Conservation (phyloP, 2,329 filamentous ascomycete genomes). For the Torrubiella hemipterigena region DNA sequence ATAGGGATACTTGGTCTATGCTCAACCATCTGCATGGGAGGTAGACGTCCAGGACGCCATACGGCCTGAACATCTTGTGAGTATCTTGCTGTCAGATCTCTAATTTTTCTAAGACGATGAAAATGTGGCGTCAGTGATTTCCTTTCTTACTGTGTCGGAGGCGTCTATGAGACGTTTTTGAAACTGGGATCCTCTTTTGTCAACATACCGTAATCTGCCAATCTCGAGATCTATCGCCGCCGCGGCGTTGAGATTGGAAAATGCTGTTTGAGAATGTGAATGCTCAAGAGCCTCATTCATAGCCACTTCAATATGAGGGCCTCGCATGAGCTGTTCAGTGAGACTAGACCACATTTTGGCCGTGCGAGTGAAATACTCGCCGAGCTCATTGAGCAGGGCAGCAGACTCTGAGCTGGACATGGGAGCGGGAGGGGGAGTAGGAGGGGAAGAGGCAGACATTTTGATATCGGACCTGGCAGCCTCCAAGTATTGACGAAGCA, state of each 20-base stretch:
- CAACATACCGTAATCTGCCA: slow-evolving; percentile 19
- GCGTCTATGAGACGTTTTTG: too few relatives aligned
- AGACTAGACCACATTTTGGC: slow-evolving; percentile 19
- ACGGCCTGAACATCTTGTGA: slow-evolving; percentile 19
- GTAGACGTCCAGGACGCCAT: slow-evolving; percentile 13
- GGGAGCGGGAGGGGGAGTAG: slow-evolving; percentile 6
- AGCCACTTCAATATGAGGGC: slow-evolving; percentile 18
- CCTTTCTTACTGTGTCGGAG: background rate
- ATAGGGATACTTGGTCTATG: too few relatives aligned
- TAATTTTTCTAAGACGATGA: slow-evolving; percentile 25
- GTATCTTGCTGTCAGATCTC: slow-evolving; percentile 20
- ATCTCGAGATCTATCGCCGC: slow-evolving; percentile 19
- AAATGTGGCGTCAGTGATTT: too few relatives aligned
- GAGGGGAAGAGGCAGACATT: slow-evolving; percentile 4
- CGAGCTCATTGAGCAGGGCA: slow-evolving; percentile 20
- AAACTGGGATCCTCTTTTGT: too few relatives aligned
- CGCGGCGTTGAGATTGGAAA: slow-evolving; percentile 17
- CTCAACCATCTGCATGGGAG: background rate
- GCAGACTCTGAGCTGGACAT: slow-evolving; percentile 8
- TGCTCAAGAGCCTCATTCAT: slow-evolving; percentile 15
- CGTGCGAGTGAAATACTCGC: slow-evolving; percentile 22
- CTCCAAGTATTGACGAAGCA: slow-evolving; percentile 4
- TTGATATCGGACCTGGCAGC: slow-evolving; percentile 1
- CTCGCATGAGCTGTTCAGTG: slow-evolving; percentile 20
- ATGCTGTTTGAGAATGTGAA: slow-evolving; percentile 11